These are phyloP conservation scores for Infundibulicybe gibba DNA, from an alignment of 768 basidiomycete genomes.

Conservation along the genomic window DNA sequence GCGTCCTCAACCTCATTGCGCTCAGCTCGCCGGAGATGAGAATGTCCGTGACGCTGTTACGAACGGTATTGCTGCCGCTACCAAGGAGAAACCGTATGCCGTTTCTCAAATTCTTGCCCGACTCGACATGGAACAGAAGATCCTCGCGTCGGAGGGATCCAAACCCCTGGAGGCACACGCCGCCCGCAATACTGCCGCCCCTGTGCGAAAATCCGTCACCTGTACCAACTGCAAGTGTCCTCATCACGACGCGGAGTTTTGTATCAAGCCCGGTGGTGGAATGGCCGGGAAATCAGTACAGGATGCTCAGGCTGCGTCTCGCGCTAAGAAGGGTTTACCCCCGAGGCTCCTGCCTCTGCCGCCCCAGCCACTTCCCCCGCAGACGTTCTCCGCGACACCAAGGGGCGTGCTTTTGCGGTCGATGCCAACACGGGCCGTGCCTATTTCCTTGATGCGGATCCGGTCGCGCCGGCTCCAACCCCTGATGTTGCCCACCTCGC, in stretches of 20 bases:
- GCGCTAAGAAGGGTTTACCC: not conserved
- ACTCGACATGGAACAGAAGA: not conserved
- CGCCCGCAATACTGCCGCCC: not conserved
- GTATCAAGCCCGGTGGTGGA: conserved; percentile 6
- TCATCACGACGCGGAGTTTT: conserved; percentile 2
- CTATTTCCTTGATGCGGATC: not conserved
- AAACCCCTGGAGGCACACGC: not conserved
- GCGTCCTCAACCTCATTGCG: conserved; percentile 9
- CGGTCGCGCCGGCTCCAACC: not conserved
- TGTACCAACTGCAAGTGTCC: conserved; percentile 6
- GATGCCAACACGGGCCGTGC: not conserved
- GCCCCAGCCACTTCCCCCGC: not conserved
- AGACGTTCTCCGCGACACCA: not conserved
- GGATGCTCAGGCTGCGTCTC: not conserved
- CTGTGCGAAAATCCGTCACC: not conserved
- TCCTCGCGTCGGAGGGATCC: not conserved
- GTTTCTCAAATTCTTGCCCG: not conserved
- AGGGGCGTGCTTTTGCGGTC: not conserved
- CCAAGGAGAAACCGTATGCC: not conserved
- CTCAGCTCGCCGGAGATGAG: conserved; percentile 5
- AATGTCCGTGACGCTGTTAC: conserved; percentile 7
- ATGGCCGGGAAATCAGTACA: conserved; percentile 5
- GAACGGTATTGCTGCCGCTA: not conserved
- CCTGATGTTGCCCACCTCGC: not conserved
- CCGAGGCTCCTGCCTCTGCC: not conserved